Conservation (phyloP, 83 land plant genomes). For the Diphasiastrum complanatum region DNA sequence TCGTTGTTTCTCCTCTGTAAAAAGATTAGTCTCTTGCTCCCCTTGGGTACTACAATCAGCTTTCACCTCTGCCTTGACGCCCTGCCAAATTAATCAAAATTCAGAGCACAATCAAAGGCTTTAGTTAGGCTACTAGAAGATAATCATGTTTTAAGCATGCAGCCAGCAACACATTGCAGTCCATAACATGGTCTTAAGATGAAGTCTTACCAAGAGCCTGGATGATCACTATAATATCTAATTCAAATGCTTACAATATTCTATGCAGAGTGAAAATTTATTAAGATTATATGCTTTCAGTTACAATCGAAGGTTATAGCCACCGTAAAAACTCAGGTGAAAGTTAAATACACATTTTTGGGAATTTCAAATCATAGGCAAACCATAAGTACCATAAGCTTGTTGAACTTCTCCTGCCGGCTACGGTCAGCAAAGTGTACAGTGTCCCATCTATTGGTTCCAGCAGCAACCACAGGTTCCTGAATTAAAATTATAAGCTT, state of each 20-base stretch:
- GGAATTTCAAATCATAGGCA: neutral
- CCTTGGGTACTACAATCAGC: constrained; percentile 34
- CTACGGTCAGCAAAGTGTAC: constrained; percentile 70
- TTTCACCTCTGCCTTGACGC: constrained; percentile 74
- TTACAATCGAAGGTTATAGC: too few relatives aligned
- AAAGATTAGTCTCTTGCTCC: constrained; percentile 19
- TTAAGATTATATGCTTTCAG: too few relatives aligned
- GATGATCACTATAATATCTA: too few relatives aligned
- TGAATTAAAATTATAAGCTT: too few relatives aligned
- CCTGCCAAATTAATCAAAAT: constrained; percentile 90
- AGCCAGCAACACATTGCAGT: too few relatives aligned
- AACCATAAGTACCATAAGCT: constrained; percentile 99
- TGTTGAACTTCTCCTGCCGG: constrained; percentile 92
- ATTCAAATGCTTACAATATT: too few relatives aligned
- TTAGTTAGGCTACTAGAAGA: neutral
- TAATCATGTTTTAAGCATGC: too few relatives aligned
- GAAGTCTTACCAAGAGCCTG: too few relatives aligned
- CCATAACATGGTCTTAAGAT: too few relatives aligned
- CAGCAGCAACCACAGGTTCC: constrained; percentile 36
- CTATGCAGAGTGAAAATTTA: too few relatives aligned
- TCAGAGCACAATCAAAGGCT: constrained; percentile 41
- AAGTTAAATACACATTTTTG: neutral
- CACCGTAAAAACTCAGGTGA: too few relatives aligned
- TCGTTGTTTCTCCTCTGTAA: constrained; percentile 57
- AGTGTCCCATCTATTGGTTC: constrained; percentile 66